phyloP scores from a whole-genome alignment of 805 yeast genomes.

The Zygosaccharomyces gambellarensis region DNA sequence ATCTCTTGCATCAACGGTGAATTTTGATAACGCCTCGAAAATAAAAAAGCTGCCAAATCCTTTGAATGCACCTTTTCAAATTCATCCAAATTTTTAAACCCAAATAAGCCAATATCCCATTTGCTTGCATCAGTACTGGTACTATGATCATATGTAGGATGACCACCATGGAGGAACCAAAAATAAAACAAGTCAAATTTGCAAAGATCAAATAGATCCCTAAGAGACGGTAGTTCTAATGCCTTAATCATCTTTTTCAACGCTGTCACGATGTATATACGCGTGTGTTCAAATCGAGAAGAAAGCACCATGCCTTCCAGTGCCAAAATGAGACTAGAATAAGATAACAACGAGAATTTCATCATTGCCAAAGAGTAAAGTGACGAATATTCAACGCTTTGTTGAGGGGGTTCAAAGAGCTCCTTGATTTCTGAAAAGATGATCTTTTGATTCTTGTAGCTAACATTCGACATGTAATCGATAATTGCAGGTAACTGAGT shows the following conservation, averaged over 20 bases:
- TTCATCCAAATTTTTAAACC: slow-evolving; percentile 10
- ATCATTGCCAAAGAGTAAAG: slow-evolving; percentile 21
- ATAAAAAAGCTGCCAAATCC: slow-evolving; percentile 21
- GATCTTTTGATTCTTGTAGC: slow-evolving; percentile 27
- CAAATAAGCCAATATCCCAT: slow-evolving; percentile 25
- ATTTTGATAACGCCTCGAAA: slow-evolving; percentile 15
- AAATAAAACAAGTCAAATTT: slow-evolving; percentile 21
- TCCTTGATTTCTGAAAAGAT: slow-evolving; percentile 28
- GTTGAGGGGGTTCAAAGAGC: slow-evolving; percentile 22
- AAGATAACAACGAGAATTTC: slow-evolving; percentile 20
- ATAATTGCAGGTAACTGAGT: slow-evolving; percentile 10
- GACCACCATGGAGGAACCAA: slow-evolving; percentile 13
- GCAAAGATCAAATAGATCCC: slow-evolving; percentile 22
- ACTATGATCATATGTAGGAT: neutral
- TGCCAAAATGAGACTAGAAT: slow-evolving; percentile 18
- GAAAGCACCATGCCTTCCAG: slow-evolving; percentile 15
- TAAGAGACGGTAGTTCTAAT: neutral
- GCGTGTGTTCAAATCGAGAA: slow-evolving; percentile 15
- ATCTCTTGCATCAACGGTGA: slow-evolving; percentile 12
- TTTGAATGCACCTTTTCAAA: slow-evolving; percentile 14
- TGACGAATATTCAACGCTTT: slow-evolving; percentile 28
- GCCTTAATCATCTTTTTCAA: slow-evolving; percentile 9
- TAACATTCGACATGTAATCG: slow-evolving; percentile 21
- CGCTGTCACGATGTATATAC: slow-evolving; percentile 16
- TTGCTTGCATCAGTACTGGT: neutral